phyloP scores from a whole-genome alignment of 73 alveolate species.

The Blepharisma japonicum region DNA sequence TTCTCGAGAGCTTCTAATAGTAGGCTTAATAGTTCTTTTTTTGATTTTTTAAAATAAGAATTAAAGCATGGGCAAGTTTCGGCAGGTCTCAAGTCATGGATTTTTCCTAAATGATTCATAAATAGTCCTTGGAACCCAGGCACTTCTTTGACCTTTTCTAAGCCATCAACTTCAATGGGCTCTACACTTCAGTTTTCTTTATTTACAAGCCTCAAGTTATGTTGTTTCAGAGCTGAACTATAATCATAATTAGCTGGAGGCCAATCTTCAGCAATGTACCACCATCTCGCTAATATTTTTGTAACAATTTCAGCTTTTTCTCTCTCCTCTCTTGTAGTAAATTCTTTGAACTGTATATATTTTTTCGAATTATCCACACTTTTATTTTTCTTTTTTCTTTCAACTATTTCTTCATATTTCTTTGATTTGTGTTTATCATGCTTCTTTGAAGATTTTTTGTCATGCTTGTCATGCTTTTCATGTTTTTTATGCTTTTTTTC shows the following conservation, averaged over 20 bases:
- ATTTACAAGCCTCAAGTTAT: slow-evolving; percentile 59
- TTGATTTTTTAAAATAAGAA: slow-evolving; percentile 42
- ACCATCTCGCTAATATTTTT: slow-evolving; percentile 49
- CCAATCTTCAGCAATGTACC: slow-evolving; percentile 77
- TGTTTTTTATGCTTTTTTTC: slow-evolving; percentile 3
- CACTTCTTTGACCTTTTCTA: slow-evolving; percentile 65
- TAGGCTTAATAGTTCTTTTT: background rate
- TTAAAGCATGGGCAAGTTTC: slow-evolving; percentile 73
- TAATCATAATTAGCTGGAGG: slow-evolving; percentile 79
- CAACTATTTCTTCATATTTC: background rate
- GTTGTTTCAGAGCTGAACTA: slow-evolving; percentile 39
- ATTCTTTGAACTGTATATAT: slow-evolving; percentile 18
- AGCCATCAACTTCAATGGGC: slow-evolving; percentile 62
- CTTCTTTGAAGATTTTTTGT: background rate
- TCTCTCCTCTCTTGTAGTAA: slow-evolving; percentile 1
- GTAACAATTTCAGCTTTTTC: slow-evolving; percentile 31
- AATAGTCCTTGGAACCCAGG: slow-evolving; percentile 69
- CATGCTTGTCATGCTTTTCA: background rate
- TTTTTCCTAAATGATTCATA: slow-evolving; percentile 57
- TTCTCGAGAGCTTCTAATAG: background rate
- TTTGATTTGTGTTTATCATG: background rate
- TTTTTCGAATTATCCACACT: background rate
- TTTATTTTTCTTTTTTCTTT: slow-evolving; percentile 9
- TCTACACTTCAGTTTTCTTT: slow-evolving; percentile 63
- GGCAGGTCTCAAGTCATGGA: slow-evolving; percentile 73